Percentiles rank a stretch among this genome's conserved stretches.
phyloP scores from a whole-genome alignment of 768 basidiomycete species.

The Boletellus ananiceps region DNA sequence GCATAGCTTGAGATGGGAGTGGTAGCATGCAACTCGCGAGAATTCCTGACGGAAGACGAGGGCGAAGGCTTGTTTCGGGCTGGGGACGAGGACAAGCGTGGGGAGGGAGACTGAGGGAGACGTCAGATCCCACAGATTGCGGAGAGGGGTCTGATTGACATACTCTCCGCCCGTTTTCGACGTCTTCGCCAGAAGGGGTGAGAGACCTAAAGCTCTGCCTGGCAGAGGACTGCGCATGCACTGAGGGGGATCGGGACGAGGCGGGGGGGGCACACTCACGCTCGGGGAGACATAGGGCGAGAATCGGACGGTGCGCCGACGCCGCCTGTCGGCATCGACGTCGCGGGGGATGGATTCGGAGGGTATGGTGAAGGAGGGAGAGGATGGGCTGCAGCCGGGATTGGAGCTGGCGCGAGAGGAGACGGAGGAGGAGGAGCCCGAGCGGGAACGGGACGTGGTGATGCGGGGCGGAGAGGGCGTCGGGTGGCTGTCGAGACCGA shows the following conservation, averaged over 20 bases:
- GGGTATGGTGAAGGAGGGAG: conserved; percentile 36
- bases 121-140: conserved; percentile 31
- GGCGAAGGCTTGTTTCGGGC: conserved; percentile 40
- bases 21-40: conserved; percentile 55
- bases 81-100: conserved; percentile 39
- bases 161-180: conserved; percentile 26
- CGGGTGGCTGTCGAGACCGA: conserved; percentile 59
- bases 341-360: conserved; percentile 26
- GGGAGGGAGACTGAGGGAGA: conserved; percentile 30
- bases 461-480: conserved; percentile 30
- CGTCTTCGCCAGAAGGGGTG: conserved; percentile 17
- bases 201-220: conserved; percentile 45
- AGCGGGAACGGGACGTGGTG: conserved; percentile 27
- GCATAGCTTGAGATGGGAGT: conserved; percentile 80
- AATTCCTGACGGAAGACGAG: conserved; percentile 44
- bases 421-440: conserved; percentile 44
- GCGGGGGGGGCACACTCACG: conserved; percentile 13
- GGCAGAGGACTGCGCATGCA: conserved; percentile 32
- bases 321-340: conserved; percentile 28
- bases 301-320: conserved; percentile 21
- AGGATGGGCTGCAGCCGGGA: conserved; percentile 27
- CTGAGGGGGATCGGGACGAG: neutral
- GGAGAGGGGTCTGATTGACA: conserved; percentile 30
- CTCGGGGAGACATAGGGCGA: conserved; percentile 29
- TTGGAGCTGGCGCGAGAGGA: conserved; percentile 39